Percentiles rank a stretch among this genome's conserved stretches.
Evolutionary conservation across 345 rosid genomes (phyloP).

Genomic region (Ricinus communis): DNA sequence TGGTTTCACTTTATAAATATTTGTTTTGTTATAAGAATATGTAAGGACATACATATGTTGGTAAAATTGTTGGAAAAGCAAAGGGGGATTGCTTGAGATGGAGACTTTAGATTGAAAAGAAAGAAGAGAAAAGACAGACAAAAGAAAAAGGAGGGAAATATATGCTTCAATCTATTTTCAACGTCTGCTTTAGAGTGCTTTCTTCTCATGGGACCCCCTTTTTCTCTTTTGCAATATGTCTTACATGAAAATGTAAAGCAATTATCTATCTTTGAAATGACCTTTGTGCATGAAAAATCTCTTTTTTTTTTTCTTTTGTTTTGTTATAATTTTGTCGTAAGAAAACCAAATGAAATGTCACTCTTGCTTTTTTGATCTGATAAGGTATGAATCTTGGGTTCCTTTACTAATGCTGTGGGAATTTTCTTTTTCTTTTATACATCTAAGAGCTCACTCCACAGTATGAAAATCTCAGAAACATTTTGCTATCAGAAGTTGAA

Average conservation of each 20-base stretch:
- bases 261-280: slow-evolving; percentile 20
- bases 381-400: background rate
- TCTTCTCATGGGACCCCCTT: slow-evolving; percentile 46
- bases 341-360: background rate
- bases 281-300: slow-evolving; percentile 12
- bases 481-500: too few species aligned
- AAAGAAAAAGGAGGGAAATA: slow-evolving; percentile 6
- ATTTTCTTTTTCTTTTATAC: too few species aligned
- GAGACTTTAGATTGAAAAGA: slow-evolving; percentile 24
- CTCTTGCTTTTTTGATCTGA: background rate
- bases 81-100: slow-evolving; percentile 35
- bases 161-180: slow-evolving; percentile 30
- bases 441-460: too few species aligned
- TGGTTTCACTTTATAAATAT: background rate
- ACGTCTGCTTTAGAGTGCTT: slow-evolving; percentile 37
- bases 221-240: slow-evolving; percentile 41
- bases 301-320: too few species aligned
- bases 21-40: background rate
- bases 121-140: slow-evolving; percentile 5
- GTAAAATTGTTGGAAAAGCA: slow-evolving; percentile 26
- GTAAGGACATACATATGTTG: background rate
- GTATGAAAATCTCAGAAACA: too few species aligned
- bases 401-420: too few species aligned
- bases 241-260: slow-evolving; percentile 33
- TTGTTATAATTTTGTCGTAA: background rate